Percentiles rank a stretch among this genome's conserved stretches.
phyloP scores from a whole-genome alignment of 176 grass and related monocot genomes.

The Bolboschoenus planiculmis region DNA sequence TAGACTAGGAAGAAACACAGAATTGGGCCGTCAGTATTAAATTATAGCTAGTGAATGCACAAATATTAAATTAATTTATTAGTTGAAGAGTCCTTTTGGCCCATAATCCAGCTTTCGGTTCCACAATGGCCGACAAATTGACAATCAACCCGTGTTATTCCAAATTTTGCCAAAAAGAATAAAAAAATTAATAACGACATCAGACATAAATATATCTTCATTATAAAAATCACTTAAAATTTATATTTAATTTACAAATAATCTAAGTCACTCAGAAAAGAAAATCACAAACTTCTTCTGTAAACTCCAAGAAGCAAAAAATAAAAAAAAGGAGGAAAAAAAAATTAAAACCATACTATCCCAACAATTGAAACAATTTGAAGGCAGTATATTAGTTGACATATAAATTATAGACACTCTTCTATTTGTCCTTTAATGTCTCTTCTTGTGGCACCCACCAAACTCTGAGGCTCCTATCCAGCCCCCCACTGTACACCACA shows the following conservation, averaged over 20 bases:
- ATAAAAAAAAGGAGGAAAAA: background rate
- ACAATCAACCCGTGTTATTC: background rate
- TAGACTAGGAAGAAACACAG: background rate
- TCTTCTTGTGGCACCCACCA: conserved; percentile 67
- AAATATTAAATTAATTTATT: background rate
- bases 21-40: background rate
- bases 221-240: background rate
- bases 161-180: background rate
- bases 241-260: background rate
- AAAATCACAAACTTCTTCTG: background rate
- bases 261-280: background rate
- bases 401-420: background rate
- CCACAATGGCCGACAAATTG: background rate
- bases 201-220: background rate
- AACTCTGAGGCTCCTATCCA: conserved; percentile 88
- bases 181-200: background rate
- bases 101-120: background rate
- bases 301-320: background rate
- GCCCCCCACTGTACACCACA: conserved; percentile 78
- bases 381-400: background rate
- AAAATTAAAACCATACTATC: background rate
- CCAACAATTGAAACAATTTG: background rate
- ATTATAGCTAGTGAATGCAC: background rate
- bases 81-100: background rate
- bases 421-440: background rate